Base-by-base conservation (phyloP, 2,329 filamentous ascomycete genomes). In the Cryphonectria japonica region DNA sequence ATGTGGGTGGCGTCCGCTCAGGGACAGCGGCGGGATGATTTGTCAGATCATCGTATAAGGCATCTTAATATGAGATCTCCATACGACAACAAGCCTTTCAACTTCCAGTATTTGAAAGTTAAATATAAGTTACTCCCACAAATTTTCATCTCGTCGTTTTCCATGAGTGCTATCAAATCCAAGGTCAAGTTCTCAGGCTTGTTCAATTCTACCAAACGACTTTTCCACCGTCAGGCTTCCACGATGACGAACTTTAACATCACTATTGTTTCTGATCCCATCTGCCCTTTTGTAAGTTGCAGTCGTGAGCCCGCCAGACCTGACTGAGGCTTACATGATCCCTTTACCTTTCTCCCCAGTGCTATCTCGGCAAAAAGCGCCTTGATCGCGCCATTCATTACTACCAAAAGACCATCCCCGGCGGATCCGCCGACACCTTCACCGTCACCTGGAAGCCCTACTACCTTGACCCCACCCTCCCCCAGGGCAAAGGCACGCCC, bases 291-390 rank as follows among this genome's bases (percentile, higher is more conserved):
- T 78, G 83, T 84, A 75, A 74, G 82, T 75, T 63, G 0, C 14
- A 29, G 9, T 46, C 14, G 6, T 64, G 39, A 29, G 7, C 3
- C n/a, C 26, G 14, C 11, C n/a, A 26, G n/a, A 16, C 3, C n/a
- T 26, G 16, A 29, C 13, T 41, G 50, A 54, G 65, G 75, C 67
- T 70, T 9, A 71, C 74, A 75, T 68, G 82, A 19, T 34, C 22
- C 8, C 41, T 3, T 14, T 52, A 13, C 9, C 11, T 26, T 5
- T 19, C 43, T 14, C 8, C 82, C 8, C 82, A 88, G 87, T 92
- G 94, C 85, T 96, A 94, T 79, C 85, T 97, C 22, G 94, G 93
- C 80, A 92, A 93, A 78, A 89, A 89, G 74, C 90, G 92, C 52
- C 87, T 97, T 54, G 88, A 91, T 66, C 87, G 87, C 73, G 93